Evolutionary conservation across 2,329 filamentous ascomycete species (phyloP).

Genomic region (Talaromyces islandicus): DNA sequence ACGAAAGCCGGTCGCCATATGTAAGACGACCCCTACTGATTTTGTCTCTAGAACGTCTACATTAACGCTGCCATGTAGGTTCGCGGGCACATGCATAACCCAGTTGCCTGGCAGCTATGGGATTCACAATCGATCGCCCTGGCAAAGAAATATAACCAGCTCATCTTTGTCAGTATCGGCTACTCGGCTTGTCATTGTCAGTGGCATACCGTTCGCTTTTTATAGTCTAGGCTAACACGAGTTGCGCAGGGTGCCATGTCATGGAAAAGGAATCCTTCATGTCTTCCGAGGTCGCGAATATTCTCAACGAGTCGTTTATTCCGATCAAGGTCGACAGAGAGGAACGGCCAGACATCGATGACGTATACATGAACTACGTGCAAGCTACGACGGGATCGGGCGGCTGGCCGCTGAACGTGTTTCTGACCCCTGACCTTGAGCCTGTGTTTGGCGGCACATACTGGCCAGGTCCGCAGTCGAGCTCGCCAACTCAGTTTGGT

Average conservation of each 20-base stretch:
- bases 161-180: slow-evolving; percentile 90
- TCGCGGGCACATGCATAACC: slow-evolving; percentile 69
- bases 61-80: slow-evolving; percentile 41
- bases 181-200: slow-evolving; percentile 93
- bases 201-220: slow-evolving; percentile 26
- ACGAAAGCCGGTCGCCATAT: slow-evolving; percentile 61
- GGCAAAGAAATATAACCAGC: slow-evolving; percentile 74
- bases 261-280: slow-evolving; percentile 91
- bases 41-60: background rate
- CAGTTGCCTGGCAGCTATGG: slow-evolving; percentile 88
- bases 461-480: slow-evolving; percentile 74
- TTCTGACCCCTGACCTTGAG: slow-evolving; percentile 85
- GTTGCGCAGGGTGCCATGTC: slow-evolving; percentile 66
- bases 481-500: slow-evolving; percentile 33
- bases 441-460: slow-evolving; percentile 96
- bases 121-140: slow-evolving; percentile 68
- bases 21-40: slow-evolving; percentile 37
- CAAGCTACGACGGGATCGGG: slow-evolving; percentile 85
- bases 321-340: slow-evolving; percentile 91
- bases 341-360: slow-evolving; percentile 87
- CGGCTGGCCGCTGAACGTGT: slow-evolving; percentile 95
- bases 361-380: slow-evolving; percentile 97
- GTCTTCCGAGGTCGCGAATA: slow-evolving; percentile 68
- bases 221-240: background rate
- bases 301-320: slow-evolving; percentile 83